A percentile compares a stretch with the other conserved stretches of the same genome.
These are phyloP conservation scores for Tricholoma matsutake DNA, from an alignment of 768 basidiomycete species.

Conservation along the genomic window DNA sequence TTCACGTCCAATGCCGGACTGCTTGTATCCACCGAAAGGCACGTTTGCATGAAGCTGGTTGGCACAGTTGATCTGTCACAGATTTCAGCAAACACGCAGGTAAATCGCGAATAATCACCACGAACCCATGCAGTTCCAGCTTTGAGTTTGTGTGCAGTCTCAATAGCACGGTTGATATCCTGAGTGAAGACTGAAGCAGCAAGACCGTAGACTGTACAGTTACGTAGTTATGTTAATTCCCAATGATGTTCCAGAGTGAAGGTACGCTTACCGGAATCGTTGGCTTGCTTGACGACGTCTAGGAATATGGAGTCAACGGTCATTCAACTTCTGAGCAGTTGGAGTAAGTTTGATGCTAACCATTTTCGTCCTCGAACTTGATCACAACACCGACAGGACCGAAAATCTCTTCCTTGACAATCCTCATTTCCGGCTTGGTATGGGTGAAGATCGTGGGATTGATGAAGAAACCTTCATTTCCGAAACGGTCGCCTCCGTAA, in stretches of 20 bases:
- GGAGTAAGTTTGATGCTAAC: not conserved
- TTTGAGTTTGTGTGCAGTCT: slow-evolving; percentile 68
- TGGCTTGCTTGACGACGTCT: slow-evolving; percentile 71
- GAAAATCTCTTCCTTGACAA: slow-evolving; percentile 75
- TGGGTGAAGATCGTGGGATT: slow-evolving; percentile 74
- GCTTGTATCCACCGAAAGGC: slow-evolving; percentile 5
- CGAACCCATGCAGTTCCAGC: slow-evolving; percentile 78
- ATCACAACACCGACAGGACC: slow-evolving; percentile 4
- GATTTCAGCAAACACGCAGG: not conserved
- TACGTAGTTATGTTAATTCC: not conserved
- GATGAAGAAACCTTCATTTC: slow-evolving; percentile 58
- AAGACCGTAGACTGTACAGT: slow-evolving; percentile 60
- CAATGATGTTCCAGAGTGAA: not conserved
- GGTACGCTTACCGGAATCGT: slow-evolving; percentile 54
- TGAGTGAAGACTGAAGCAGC: slow-evolving; percentile 85
- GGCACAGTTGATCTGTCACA: slow-evolving; percentile 40
- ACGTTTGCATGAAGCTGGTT: slow-evolving; percentile 45
- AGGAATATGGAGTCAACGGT: not conserved
- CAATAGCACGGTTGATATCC: slow-evolving; percentile 71
- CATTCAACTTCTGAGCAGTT: not conserved
- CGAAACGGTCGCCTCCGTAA: slow-evolving; percentile 59
- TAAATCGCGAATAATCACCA: not conserved
- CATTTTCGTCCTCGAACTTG: slow-evolving; percentile 3
- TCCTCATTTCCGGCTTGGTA: slow-evolving; percentile 65
- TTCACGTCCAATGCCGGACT: slow-evolving; percentile 1